Evolutionary conservation across 225 moss, liverwort and hornwort genomes (phyloP).

Genomic region (Polytrichum formosum): DNA sequence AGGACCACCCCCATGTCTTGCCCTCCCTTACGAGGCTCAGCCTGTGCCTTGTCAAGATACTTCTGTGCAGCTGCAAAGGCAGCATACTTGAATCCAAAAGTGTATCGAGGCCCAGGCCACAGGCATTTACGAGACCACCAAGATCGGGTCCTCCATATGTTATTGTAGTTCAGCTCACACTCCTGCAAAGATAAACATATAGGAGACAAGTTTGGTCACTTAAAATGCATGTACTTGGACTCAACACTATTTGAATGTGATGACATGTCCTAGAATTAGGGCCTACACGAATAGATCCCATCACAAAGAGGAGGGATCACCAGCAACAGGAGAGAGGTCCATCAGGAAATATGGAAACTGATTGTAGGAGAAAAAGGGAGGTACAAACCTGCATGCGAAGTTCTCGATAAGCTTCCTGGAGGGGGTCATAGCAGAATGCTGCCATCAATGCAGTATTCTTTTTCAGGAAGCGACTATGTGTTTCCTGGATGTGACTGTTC

Average conservation of each 20-base stretch:
- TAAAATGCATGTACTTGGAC: not conserved
- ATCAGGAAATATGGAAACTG: too few relatives aligned
- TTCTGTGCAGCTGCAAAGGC: slow-evolving; percentile 82
- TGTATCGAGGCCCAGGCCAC: slow-evolving; percentile 89
- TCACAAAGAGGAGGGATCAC: too few relatives aligned
- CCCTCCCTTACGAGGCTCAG: slow-evolving; percentile 54
- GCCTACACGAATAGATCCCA: too few relatives aligned
- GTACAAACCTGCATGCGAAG: slow-evolving; percentile 79
- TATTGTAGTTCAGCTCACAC: slow-evolving; percentile 70
- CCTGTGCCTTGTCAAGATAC: slow-evolving; percentile 74
- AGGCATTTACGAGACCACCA: slow-evolving; percentile 94
- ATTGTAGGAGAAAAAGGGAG: not conserved
- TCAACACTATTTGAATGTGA: not conserved
- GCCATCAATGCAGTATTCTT: slow-evolving; percentile 98
- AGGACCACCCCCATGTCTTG: slow-evolving; percentile 66
- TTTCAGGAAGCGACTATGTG: slow-evolving; percentile 61
- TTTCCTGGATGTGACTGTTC: slow-evolving; percentile 63
- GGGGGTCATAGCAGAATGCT: slow-evolving; percentile 93
- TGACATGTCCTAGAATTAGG: too few relatives aligned
- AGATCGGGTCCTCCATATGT: slow-evolving; percentile 55
- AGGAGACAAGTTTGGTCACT: not conserved
- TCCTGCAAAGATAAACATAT: slow-evolving; percentile 50
- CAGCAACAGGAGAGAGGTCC: too few relatives aligned
- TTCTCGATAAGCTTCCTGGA: slow-evolving; percentile 85
- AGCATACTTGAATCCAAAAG: slow-evolving; percentile 91